Conservation (phyloP, 2,329 filamentous ascomycete species). For the Pezicula radicicola region DNA sequence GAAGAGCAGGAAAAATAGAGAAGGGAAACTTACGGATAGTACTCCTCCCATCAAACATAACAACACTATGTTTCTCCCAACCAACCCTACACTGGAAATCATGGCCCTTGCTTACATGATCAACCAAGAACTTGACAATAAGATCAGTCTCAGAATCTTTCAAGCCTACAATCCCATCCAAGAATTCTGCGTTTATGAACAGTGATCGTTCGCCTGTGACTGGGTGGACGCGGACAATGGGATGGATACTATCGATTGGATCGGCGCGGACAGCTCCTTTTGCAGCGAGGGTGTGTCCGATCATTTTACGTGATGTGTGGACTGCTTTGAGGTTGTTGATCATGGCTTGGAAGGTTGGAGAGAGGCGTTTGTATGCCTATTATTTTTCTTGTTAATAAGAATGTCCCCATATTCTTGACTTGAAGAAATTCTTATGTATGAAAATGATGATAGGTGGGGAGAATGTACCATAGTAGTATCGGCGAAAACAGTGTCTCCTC, state of each 20-base stretch:
- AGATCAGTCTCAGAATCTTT: slow-evolving; percentile 66
- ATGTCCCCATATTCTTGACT: neutral
- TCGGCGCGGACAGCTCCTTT: slow-evolving; percentile 61
- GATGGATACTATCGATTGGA: slow-evolving; percentile 63
- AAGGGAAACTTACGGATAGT: slow-evolving; percentile 38
- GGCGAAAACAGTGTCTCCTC: slow-evolving; percentile 71
- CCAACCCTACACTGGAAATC: slow-evolving; percentile 71
- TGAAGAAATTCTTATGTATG: neutral
- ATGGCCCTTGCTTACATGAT: slow-evolving; percentile 63
- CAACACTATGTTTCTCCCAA: slow-evolving; percentile 54
- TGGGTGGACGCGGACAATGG: slow-evolving; percentile 67
- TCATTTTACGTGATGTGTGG: slow-evolving; percentile 54
- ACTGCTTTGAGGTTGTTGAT: slow-evolving; percentile 61
- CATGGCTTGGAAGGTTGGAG: slow-evolving; percentile 29
- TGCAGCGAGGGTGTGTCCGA: slow-evolving; percentile 49
- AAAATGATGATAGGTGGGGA: no score
- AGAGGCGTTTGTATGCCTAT: slow-evolving; percentile 50
- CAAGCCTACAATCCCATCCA: slow-evolving; percentile 62
- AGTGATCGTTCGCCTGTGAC: slow-evolving; percentile 71
- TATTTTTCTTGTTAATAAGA: neutral
- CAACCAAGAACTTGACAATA: slow-evolving; percentile 62
- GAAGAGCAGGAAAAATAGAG: neutral
- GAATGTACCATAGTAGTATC: slow-evolving; percentile 49
- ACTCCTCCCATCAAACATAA: slow-evolving; percentile 46
- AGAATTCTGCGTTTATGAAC: slow-evolving; percentile 69